A percentile compares a stretch with the other conserved stretches of the same genome.
These are phyloP conservation scores for Leptographium procerum DNA, from an alignment of 2,329 filamentous ascomycete species.

Conservation along the genomic window DNA sequence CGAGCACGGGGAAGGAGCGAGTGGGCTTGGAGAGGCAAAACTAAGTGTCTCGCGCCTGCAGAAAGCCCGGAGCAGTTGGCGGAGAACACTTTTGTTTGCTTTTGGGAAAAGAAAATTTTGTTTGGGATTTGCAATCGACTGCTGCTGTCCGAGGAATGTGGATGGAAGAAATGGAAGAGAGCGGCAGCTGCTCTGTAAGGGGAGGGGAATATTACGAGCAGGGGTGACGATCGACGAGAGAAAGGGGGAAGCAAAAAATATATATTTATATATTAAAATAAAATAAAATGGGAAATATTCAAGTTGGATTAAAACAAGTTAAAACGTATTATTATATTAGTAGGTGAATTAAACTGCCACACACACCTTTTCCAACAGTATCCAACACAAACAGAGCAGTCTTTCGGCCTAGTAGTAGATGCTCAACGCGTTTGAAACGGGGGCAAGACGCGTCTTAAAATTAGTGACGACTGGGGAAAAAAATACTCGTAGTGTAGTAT, in stretches of 20 bases:
- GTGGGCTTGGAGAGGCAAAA: not conserved
- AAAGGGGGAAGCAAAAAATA: not conserved
- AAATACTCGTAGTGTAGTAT: not conserved
- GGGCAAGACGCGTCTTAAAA: not conserved
- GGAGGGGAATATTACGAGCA: slow-evolving; percentile 14
- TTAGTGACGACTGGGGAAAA: not conserved
- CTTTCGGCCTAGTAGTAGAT: not conserved
- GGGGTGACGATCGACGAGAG: not conserved
- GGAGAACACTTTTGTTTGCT: not conserved
- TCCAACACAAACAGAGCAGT: not conserved
- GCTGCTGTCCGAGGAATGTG: not conserved
- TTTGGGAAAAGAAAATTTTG: not conserved
- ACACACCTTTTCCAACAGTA: not conserved
- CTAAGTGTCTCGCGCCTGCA: not conserved
- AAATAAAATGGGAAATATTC: not conserved
- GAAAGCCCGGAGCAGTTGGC: not conserved
- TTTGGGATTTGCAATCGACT: not conserved
- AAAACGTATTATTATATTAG: not conserved
- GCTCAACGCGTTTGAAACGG: not conserved
- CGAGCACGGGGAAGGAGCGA: not conserved
- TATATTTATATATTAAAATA: not conserved
- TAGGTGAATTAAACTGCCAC: not conserved
- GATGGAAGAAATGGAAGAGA: not conserved
- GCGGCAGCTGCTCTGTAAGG: slow-evolving; percentile 15
- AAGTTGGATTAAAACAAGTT: not conserved